These are phyloP conservation scores for Tetrahymena malaccensis DNA, from an alignment of 73 alveolate species.

Conservation along the genomic window DNA sequence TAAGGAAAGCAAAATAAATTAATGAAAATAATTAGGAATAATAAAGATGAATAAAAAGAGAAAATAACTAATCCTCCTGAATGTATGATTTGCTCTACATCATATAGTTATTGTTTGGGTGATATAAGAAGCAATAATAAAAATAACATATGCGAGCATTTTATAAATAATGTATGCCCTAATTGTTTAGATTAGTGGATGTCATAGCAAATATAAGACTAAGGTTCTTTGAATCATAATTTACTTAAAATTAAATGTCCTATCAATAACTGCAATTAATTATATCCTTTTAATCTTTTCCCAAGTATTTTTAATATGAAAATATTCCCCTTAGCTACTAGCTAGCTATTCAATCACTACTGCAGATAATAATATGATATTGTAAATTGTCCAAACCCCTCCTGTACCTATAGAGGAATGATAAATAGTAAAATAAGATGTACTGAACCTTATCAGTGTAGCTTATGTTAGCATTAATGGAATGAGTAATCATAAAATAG, in stretches of 20 bases:
- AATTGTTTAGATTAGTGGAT: not conserved
- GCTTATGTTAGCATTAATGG: not conserved
- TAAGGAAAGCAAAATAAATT: not conserved
- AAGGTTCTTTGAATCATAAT: not conserved
- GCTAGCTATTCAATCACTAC: not conserved
- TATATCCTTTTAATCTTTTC: not conserved
- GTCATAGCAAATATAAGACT: not conserved
- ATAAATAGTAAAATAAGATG: not conserved
- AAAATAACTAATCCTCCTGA: not conserved
- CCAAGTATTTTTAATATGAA: not conserved
- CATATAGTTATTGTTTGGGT: too few species aligned
- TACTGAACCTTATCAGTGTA: not conserved
- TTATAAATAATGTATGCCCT: not conserved
- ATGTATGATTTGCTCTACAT: not conserved
- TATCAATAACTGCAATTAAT: not conserved
- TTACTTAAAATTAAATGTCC: not conserved
- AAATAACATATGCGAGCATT: not conserved
- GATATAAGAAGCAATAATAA: not conserved
- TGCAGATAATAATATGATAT: not conserved
- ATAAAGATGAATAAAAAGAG: too few species aligned
- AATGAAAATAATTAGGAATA: not conserved
- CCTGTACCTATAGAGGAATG: not conserved
- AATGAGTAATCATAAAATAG: not conserved
- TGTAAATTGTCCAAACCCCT: not conserved
- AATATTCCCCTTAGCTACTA: not conserved